phyloP scores from a whole-genome alignment of 2,329 filamentous ascomycete genomes.

The Aureobasidium zeae region DNA sequence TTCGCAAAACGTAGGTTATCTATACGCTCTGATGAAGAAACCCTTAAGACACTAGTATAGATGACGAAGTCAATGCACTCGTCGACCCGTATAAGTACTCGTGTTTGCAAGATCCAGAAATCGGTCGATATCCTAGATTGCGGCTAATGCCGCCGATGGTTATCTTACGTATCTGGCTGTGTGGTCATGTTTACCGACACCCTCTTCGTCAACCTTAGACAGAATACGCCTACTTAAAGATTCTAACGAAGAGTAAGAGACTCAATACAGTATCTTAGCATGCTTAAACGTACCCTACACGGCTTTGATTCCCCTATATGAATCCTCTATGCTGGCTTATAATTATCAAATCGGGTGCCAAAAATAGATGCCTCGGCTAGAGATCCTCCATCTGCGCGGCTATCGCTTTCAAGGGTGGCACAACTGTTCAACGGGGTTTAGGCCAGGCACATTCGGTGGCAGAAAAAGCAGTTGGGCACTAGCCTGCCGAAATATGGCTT shows the following conservation, averaged over 20 bases:
- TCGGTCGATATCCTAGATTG: too few relatives aligned
- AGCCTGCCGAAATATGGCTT: not conserved
- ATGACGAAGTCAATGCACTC: too few relatives aligned
- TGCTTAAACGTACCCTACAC: not conserved
- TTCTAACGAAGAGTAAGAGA: not conserved
- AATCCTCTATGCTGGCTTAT: not conserved
- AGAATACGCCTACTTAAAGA: too few relatives aligned
- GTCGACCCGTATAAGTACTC: too few relatives aligned
- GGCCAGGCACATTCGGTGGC: not conserved
- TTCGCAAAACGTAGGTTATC: too few relatives aligned
- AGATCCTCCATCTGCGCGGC: not conserved
- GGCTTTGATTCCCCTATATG: not conserved
- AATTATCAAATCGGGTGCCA: not conserved
- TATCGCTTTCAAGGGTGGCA: slow-evolving; percentile 2
- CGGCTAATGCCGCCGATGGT: too few relatives aligned
- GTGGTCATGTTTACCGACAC: too few relatives aligned
- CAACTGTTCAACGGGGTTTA: not conserved
- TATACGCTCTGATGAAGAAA: too few relatives aligned
- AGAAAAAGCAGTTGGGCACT: not conserved
- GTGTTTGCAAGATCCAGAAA: too few relatives aligned
- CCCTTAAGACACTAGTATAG: too few relatives aligned
- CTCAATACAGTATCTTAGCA: not conserved
- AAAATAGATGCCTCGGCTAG: not conserved
- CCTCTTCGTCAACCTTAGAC: too few relatives aligned
- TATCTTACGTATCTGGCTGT: too few relatives aligned